Conservation (phyloP, 2,329 filamentous ascomycete genomes). For the Cladosporium sp. region DNA sequence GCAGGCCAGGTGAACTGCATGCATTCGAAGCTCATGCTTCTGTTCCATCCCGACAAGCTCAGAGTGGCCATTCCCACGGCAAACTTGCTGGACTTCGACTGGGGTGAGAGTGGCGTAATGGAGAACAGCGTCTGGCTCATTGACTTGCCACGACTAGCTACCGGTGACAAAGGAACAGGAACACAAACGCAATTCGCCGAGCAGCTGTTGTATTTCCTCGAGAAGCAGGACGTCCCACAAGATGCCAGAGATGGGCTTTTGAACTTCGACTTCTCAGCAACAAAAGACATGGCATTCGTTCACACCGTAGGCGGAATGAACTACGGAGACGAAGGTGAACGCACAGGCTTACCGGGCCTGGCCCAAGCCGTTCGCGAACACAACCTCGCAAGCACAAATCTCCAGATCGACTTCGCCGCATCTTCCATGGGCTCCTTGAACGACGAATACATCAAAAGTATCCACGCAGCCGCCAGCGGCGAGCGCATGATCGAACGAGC, state of each 20-base stretch:
- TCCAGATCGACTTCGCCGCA: conserved; percentile 61
- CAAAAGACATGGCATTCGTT: conserved; percentile 70
- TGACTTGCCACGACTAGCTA: conserved; percentile 65
- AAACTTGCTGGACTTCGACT: conserved; percentile 81
- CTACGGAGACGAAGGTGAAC: conserved; percentile 34
- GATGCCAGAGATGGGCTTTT: conserved; percentile 64
- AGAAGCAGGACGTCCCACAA: conserved; percentile 60
- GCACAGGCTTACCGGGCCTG: conserved; percentile 71
- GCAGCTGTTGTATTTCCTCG: conserved; percentile 68
- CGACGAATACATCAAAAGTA: conserved; percentile 57
- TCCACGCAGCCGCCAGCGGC: conserved; percentile 58
- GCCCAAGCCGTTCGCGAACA: conserved; percentile 62
- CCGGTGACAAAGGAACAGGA: conserved; percentile 25
- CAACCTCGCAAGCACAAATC: conserved; percentile 44
- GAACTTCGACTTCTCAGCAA: conserved; percentile 78
- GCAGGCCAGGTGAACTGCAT: conserved; percentile 65
- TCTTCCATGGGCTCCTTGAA: conserved; percentile 80
- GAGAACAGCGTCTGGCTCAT: conserved; percentile 93
- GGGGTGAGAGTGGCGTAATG: conserved; percentile 80
- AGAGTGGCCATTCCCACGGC: conserved; percentile 82
- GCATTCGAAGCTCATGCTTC: conserved; percentile 91
- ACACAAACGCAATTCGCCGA: conserved; percentile 58
- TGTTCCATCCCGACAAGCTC: conserved; percentile 71
- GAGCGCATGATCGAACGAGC: conserved; percentile 19
- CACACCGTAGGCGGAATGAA: conserved; percentile 61